phyloP scores from a whole-genome alignment of 805 yeast species.

The Wickerhamomyces hampshirensis region DNA sequence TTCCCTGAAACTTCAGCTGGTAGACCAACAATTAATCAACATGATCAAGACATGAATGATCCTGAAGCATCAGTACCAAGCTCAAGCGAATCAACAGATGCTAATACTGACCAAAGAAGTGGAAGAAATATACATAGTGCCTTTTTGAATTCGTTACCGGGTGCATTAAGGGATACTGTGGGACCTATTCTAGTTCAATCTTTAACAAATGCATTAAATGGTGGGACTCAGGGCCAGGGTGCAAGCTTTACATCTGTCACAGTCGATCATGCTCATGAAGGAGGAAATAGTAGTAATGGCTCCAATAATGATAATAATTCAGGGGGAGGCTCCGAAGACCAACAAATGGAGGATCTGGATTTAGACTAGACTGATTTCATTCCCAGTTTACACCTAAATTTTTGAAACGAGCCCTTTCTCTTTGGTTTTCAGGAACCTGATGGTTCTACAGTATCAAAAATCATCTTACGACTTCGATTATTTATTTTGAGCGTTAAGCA shows the following conservation, averaged over 20 bases:
- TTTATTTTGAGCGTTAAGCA: too few relatives aligned
- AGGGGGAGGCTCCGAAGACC: neutral
- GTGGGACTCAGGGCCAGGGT: slow-evolving; percentile 10
- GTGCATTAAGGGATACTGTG: slow-evolving; percentile 8
- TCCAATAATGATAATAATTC: neutral
- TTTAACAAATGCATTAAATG: slow-evolving; percentile 11
- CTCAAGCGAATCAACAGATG: neutral
- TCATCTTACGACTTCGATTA: too few relatives aligned
- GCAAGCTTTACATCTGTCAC: slow-evolving; percentile 11
- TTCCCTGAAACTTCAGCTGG: slow-evolving; percentile 1
- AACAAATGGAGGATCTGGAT: neutral
- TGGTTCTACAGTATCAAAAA: too few relatives aligned
- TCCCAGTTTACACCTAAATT: too few relatives aligned
- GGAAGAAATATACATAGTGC: slow-evolving; percentile 6
- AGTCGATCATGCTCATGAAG: neutral
- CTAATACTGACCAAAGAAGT: slow-evolving; percentile 1
- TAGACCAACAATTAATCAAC: slow-evolving; percentile 1
- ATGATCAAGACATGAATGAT: slow-evolving; percentile 9
- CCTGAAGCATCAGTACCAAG: slow-evolving; percentile 7
- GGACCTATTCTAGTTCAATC: slow-evolving; percentile 12
- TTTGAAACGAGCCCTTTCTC: too few relatives aligned
- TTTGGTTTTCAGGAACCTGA: too few relatives aligned
- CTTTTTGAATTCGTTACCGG: slow-evolving; percentile 10
- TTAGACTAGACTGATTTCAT: too few relatives aligned
- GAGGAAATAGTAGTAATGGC: neutral